These are phyloP conservation scores for Ogataea nakhonphanomensis DNA, from an alignment of 805 yeast genomes.

Conservation along the genomic window DNA sequence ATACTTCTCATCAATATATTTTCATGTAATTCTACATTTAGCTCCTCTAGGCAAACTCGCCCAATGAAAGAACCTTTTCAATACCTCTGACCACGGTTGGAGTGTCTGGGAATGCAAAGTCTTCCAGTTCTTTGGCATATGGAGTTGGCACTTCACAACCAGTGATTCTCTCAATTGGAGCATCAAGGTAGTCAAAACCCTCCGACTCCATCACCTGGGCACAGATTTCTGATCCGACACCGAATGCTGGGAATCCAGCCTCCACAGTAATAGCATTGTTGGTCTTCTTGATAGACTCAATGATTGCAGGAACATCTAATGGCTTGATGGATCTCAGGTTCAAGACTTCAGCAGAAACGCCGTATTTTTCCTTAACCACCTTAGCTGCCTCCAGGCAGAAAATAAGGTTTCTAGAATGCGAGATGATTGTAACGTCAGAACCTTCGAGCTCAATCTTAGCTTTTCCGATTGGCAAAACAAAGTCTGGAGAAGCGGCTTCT, in stretches of 20 bases:
- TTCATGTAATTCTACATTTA: constrained; percentile 8
- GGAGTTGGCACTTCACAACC: constrained; percentile 99
- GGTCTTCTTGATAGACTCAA: constrained; percentile 91
- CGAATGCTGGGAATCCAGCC: constrained; percentile 96
- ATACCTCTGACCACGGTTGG: constrained; percentile 85
- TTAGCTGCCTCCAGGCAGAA: constrained; percentile 90
- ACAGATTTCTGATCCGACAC: constrained; percentile 97
- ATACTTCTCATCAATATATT: constrained; percentile 12
- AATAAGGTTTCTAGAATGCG: constrained; percentile 89
- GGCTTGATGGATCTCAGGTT: constrained; percentile 98
- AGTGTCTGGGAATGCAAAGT: constrained; percentile 97
- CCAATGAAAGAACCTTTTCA: constrained; percentile 70
- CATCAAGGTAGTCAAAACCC: constrained; percentile 96
- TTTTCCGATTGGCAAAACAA: constrained; percentile 87
- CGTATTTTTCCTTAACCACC: constrained; percentile 74
- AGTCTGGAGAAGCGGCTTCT: constrained; percentile 86
- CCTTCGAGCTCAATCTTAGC: constrained; percentile 96
- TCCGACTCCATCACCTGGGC: constrained; percentile 98
- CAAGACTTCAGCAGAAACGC: constrained; percentile 87
- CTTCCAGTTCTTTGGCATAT: constrained; percentile 92
- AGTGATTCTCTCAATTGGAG: constrained; percentile 97
- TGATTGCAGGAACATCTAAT: constrained; percentile 80
- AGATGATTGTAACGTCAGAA: constrained; percentile 80
- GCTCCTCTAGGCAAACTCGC: constrained; percentile 31
- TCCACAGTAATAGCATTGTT: constrained; percentile 95